Percentiles rank a stretch among this genome's conserved stretches.
These are phyloP conservation scores for Yamadazyma dushanensis DNA, from an alignment of 1,139 yeast genomes.

Conservation along the genomic window DNA sequence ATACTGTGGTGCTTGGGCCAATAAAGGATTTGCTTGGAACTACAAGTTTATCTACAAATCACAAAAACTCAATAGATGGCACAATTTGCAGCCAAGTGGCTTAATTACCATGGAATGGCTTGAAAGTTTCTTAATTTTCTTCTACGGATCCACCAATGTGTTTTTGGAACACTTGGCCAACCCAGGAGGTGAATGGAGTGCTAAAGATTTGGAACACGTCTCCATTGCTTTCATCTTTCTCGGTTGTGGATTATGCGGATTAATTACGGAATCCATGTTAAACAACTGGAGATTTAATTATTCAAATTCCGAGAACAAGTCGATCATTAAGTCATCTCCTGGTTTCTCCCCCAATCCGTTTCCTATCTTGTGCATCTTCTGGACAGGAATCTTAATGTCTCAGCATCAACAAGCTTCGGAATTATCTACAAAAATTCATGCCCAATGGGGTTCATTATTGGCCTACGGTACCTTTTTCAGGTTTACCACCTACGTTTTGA, in stretches of 20 bases:
- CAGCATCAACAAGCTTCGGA: constrained; percentile 84
- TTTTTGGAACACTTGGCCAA: constrained; percentile 79
- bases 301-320: constrained; percentile 21
- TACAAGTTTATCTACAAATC: constrained; percentile 40
- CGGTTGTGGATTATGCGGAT: constrained; percentile 92
- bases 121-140: constrained; percentile 75
- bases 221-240: constrained; percentile 93
- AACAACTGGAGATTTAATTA: constrained; percentile 47
- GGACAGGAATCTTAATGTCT: constrained; percentile 98
- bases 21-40: constrained; percentile 94
- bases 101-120: constrained; percentile 80
- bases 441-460: constrained; percentile 88
- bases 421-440: constrained; percentile 75
- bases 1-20: constrained; percentile 77
- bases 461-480: constrained; percentile 79
- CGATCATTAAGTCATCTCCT: constrained; percentile 51
- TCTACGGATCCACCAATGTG: constrained; percentile 85
- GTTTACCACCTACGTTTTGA: constrained; percentile 60
- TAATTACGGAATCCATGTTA: constrained; percentile 67
- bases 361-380: constrained; percentile 88
- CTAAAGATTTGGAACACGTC: constrained; percentile 91
- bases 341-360: constrained; percentile 89
- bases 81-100: constrained; percentile 50
- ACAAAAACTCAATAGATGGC: constrained; percentile 18
- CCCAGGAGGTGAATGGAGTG: constrained; percentile 83